Conservation (phyloP, 1,139 yeast species). For the Candida sp. region DNA sequence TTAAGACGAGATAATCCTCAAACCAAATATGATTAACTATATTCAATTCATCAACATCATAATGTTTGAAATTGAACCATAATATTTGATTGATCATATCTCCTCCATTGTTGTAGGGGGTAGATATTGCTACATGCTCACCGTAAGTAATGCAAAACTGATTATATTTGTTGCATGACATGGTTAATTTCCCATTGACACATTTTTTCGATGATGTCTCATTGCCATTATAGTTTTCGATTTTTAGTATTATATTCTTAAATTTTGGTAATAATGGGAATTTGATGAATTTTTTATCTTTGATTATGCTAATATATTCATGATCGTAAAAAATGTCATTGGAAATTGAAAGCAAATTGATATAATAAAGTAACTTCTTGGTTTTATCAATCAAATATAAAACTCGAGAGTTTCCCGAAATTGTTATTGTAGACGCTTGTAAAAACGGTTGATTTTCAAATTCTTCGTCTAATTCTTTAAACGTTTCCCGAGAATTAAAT, state of each 20-base stretch:
- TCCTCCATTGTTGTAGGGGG: constrained; percentile 26
- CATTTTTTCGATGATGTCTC: constrained; percentile 10
- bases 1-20: constrained; percentile 28
- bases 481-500: constrained; percentile 24
- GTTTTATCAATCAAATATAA: constrained; percentile 20
- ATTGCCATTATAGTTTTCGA: constrained; percentile 18
- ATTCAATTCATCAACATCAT: constrained; percentile 30
- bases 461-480: constrained; percentile 20
- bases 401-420: constrained; percentile 24
- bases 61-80: constrained; percentile 40
- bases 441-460: constrained; percentile 18
- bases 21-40: constrained; percentile 36
- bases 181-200: constrained; percentile 17
- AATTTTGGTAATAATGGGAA: constrained; percentile 32
- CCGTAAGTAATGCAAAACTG: constrained; percentile 34
- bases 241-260: constrained; percentile 20
- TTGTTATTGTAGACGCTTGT: constrained; percentile 16
- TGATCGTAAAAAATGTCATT: constrained; percentile 19
- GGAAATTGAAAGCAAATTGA: constrained; percentile 18
- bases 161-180: constrained; percentile 19
- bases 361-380: constrained; percentile 15
- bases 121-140: constrained; percentile 30
- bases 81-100: constrained; percentile 29
- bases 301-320: constrained; percentile 25
- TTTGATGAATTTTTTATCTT: constrained; percentile 16